Base-by-base conservation (phyloP, 2,329 filamentous ascomycete species). In the Clathrospora elynae region DNA sequence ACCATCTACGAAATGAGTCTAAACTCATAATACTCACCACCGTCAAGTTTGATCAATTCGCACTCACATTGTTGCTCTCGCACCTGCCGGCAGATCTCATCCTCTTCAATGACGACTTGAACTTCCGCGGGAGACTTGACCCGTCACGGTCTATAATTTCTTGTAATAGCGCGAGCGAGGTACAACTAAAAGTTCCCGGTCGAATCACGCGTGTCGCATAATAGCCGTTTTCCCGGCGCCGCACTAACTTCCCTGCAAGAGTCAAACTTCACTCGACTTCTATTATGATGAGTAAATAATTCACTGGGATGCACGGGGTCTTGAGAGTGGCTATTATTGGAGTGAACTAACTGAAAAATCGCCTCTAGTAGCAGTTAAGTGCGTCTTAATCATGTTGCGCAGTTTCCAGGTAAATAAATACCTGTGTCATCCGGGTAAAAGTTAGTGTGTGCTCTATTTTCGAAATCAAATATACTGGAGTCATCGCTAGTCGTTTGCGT, bases 201-300 rank as follows among this genome's bases (percentile, higher is more conserved):
- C 37, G 37, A 33, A 46, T 36, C 22, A 36, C 16, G 11, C 10
- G 18, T 19, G 20, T 20, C 20, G 17, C 9, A 35, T 17, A 32
- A 22, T 46, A 46, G 31, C 42, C 42, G 23, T 46, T 46, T 42
- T 36, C 8, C 36, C 42, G 24, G 25, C 10, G 19, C 8, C 35
- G 24, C 35, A 46, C 14, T 32, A 20, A 42, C 17, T 31, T 20
- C 26, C 20, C 31, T n/a, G n/a, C n/a, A n/a, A n/a, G n/a, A n/a
- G n/a, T n/a, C n/a, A n/a, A n/a, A n/a, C n/a, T n/a, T n/a, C n/a
- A n/a, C n/a, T n/a, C n/a, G n/a, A n/a, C n/a, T n/a, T n/a, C n/a
- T n/a, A n/a, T n/a, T n/a, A n/a, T n/a, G n/a, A n/a, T n/a, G n/a
- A n/a, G n/a, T n/a, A n/a, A n/a, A n/a, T n/a, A n/a, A n/a, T n/a